Base-by-base conservation (phyloP, 139 green algal species). In the Chlorella sp. region DNA sequence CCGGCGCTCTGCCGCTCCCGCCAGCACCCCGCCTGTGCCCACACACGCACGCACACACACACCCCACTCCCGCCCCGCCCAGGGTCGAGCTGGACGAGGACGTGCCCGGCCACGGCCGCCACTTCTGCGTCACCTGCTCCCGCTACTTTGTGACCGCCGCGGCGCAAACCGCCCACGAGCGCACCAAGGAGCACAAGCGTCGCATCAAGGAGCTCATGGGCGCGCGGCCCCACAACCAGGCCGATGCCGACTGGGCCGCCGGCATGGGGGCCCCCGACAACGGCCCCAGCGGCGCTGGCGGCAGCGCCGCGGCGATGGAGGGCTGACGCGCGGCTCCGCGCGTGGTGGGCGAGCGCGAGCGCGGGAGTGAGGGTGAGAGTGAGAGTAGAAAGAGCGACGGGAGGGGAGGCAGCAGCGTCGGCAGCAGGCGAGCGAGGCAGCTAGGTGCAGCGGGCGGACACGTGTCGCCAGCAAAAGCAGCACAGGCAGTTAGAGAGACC, bases 221-320 rank as follows among this genome's bases (percentile, higher is more conserved):
- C 27, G 83, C 77, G 2, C 79, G 82, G 73, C 92, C 92, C 31
- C 92, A 97, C 82, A 89, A 90, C 63, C 85, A 94, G 73, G 50
- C 64, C 3, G 92, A 97, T 67, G 91, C 92, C 25, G 92, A 95
- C 38, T 77, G 78, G 63, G 92, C 92, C 15, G 86, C 74, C 2
- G 86, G 87, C 65, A 91, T 95, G 87, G 92, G 90, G 1, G 61
- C 76, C 15, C 80, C 90, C 56, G 90, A 95, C 80, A 95, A 97
- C 72, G 90, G 91, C 11, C 21, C 29, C 23, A n/a, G n/a, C n/a
- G n/a, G n/a, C n/a, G n/a, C n/a, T n/a, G n/a, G n/a, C n/a, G n/a
- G n/a, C n/a, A n/a, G n/a, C n/a, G n/a, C n/a, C n/a, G n/a, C n/a
- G n/a, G n/a, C n/a, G n/a, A n/a, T n/a, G n/a, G n/a, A n/a, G n/a